These are phyloP conservation scores for Przewalskia tangutica DNA, from an alignment of 257 asterid genomes.

Conservation along the genomic window DNA sequence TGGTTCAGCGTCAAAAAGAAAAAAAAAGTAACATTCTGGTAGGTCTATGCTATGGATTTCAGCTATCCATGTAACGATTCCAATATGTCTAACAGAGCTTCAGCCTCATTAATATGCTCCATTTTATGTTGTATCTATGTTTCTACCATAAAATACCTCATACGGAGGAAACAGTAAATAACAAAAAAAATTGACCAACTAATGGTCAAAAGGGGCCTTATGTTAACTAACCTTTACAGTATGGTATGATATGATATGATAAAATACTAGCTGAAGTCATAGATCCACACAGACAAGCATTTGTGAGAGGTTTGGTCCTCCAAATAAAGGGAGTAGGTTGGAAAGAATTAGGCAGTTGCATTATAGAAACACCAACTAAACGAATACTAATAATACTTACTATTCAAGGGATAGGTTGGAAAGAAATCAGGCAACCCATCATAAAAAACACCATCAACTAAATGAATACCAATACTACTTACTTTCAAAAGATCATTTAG, in stretches of 20 bases:
- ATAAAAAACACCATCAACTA: not conserved
- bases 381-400: slow-evolving; percentile 9
- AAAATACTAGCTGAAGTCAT: not conserved
- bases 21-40: not conserved
- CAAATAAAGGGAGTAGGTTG: not conserved
- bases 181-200: not conserved
- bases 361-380: not conserved
- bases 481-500: slow-evolving; percentile 73
- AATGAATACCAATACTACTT: slow-evolving; percentile 2
- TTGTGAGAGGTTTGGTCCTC: not conserved
- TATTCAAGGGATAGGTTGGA: slow-evolving; percentile 8
- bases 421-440: not conserved
- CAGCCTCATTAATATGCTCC: not conserved
- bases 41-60: not conserved
- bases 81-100: not conserved
- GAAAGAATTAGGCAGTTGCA: too few species aligned
- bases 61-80: not conserved
- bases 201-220: not conserved
- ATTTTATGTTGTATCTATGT: not conserved
- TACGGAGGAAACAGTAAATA: not conserved
- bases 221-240: not conserved
- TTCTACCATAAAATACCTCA: not conserved
- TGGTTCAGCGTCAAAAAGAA: not conserved
- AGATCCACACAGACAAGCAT: not conserved
- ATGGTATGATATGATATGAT: not conserved